phyloP scores from a whole-genome alignment of 164 flowering plant species.

The Euptelea pleiosperma region DNA sequence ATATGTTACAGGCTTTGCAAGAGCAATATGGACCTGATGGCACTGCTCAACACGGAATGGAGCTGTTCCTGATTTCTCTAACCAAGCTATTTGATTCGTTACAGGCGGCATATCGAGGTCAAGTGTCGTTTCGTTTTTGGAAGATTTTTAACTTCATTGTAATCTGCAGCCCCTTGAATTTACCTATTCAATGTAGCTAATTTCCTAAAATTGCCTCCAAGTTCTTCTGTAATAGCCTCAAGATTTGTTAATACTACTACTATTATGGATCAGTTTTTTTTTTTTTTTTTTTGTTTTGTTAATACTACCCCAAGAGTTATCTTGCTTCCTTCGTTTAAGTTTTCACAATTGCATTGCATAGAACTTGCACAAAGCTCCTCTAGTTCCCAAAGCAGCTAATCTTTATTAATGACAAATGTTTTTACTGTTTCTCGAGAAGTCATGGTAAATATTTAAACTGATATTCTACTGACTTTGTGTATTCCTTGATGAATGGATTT shows the following conservation, averaged over 20 bases:
- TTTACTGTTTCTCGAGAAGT: not conserved
- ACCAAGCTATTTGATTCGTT: conserved; percentile 47
- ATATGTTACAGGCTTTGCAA: conserved; percentile 48
- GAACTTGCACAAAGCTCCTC: not conserved
- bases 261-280: too few relatives aligned
- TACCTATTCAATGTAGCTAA: not conserved
- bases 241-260: too few relatives aligned
- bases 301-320: too few relatives aligned
- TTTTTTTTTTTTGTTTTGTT: too few relatives aligned
- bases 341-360: not conserved
- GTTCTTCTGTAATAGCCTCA: too few relatives aligned
- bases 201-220: not conserved
- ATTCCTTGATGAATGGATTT: not conserved
- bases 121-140: not conserved
- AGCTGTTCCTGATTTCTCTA: conserved; percentile 44
- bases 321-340: not conserved
- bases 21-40: conserved; percentile 53
- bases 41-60: conserved; percentile 49
- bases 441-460: not conserved
- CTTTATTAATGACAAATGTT: not conserved
- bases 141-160: too few relatives aligned
- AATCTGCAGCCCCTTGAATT: not conserved
- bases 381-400: not conserved
- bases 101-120: conserved; percentile 62
- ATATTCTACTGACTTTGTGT: not conserved